A percentile compares a stretch with the other conserved stretches of the same genome.
Evolutionary conservation across 106 monocot species (phyloP).

Genomic region (Dioscorea alata): DNA sequence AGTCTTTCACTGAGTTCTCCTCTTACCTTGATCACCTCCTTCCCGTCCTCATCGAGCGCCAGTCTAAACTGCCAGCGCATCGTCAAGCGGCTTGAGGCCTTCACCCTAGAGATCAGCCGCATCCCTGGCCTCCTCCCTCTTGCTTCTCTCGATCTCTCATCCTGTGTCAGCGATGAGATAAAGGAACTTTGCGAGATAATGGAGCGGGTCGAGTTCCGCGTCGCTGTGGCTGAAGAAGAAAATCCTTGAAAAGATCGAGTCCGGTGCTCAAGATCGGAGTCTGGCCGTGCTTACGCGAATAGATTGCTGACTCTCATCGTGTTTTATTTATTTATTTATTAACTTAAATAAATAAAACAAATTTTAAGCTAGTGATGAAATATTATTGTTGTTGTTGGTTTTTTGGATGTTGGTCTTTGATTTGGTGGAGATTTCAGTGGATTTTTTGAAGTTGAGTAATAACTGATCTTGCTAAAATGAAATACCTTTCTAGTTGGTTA

Average conservation of each 20-base stretch:
- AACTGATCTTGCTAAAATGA: no score
- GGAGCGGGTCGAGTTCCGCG: constrained; percentile 5
- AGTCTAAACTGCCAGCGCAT: constrained; percentile 15
- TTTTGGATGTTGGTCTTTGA: no score
- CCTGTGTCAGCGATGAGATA: background rate
- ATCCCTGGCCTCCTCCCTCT: constrained; percentile 13
- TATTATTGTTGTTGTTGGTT: no score
- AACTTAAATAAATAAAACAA: no score
- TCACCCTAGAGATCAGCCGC: constrained; percentile 15
- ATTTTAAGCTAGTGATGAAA: no score
- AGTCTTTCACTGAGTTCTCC: constrained; percentile 16
- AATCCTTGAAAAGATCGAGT: constrained; percentile 9
- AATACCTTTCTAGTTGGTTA: no score
- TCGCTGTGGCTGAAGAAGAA: constrained; percentile 11
- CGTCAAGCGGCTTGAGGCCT: constrained; percentile 5
- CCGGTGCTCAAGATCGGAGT: constrained; percentile 5
- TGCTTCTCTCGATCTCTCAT: constrained; percentile 6
- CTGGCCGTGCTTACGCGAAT: constrained; percentile 18
- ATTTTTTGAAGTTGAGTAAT: no score
- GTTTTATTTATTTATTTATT: no score
- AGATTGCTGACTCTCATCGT: constrained; percentile 17
- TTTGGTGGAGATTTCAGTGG: no score
- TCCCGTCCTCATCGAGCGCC: constrained; percentile 13
- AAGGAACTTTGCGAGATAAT: background rate
- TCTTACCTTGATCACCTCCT: constrained; percentile 2